phyloP scores from a whole-genome alignment of 352 stramenopile species.

The Elongisporangium undulatum region DNA sequence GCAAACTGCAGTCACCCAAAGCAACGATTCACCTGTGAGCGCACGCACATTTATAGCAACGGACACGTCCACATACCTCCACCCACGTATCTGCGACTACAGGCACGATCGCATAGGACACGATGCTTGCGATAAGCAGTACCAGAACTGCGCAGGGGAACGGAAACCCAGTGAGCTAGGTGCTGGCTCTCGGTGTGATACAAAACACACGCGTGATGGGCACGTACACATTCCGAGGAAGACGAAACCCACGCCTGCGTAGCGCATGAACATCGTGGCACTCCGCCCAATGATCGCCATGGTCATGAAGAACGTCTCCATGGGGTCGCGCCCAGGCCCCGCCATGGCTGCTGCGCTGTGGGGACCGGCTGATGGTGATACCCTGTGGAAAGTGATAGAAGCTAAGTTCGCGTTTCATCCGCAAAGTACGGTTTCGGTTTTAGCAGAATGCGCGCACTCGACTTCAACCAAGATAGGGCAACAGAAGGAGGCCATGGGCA shows the following conservation, averaged over 20 bases:
- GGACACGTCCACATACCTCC: slow-evolving; percentile 14
- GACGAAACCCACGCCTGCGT: slow-evolving; percentile 35
- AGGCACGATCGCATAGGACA: slow-evolving; percentile 49
- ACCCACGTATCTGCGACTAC: slow-evolving; percentile 33
- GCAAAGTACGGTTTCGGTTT: not conserved
- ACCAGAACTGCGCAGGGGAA: slow-evolving; percentile 22
- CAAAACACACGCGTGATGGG: not conserved
- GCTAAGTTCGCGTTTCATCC: not conserved
- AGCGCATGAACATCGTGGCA: slow-evolving; percentile 42
- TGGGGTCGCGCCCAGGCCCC: slow-evolving; percentile 48
- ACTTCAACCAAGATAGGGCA: not conserved
- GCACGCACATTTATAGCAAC: not conserved
- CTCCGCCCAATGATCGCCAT: slow-evolving; percentile 21
- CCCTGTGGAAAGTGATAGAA: no score
- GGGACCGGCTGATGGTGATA: no score
- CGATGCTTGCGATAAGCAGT: slow-evolving; percentile 31
- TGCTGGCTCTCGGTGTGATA: not conserved
- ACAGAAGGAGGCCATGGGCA: not conserved
- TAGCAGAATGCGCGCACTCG: not conserved
- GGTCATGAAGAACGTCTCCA: slow-evolving; percentile 38
- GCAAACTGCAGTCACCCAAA: slow-evolving; percentile 16
- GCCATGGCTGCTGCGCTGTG: slow-evolving; percentile 5
- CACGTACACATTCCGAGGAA: slow-evolving; percentile 35
- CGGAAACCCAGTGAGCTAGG: not conserved
- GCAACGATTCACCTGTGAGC: not conserved